Conservation (phyloP, 352 stramenopile species). For the Phytophthora lateralis region DNA sequence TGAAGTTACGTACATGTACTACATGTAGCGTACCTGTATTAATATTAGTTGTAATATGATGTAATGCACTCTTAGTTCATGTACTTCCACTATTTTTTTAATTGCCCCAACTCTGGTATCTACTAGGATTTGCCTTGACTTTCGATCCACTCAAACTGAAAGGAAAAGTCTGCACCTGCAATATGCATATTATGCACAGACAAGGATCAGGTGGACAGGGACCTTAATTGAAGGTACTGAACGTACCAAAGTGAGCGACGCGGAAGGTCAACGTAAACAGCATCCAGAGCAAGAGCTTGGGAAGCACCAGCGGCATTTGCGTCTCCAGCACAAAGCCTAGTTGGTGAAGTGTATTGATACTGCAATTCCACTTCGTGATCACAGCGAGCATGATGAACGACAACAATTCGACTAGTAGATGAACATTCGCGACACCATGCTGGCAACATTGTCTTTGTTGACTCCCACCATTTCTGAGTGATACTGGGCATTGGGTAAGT, state of each 20-base stretch:
- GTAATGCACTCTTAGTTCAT: no score
- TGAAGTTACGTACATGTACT: no score
- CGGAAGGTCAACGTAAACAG: not conserved
- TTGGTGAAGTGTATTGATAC: not conserved
- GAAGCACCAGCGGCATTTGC: not conserved
- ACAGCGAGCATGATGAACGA: conserved; percentile 36
- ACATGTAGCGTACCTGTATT: no score
- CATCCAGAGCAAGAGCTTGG: not conserved
- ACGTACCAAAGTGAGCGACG: not conserved
- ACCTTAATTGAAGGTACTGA: not conserved
- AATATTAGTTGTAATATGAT: no score
- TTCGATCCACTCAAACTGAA: not conserved
- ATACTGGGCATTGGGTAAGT: conserved; percentile 34
- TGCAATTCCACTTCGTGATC: no score
- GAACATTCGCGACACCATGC: conserved; percentile 17
- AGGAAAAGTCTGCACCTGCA: not conserved
- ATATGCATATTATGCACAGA: not conserved
- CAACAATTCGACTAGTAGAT: conserved; percentile 34
- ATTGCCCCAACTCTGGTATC: no score
- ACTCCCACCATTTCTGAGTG: conserved; percentile 35
- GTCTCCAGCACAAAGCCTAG: not conserved
- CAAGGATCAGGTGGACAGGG: no score
- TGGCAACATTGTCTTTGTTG: not conserved
- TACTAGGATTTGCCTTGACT: not conserved
- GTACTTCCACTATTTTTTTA: no score